Conservation (phyloP, 805 yeast genomes). For the Starmerella apis region DNA sequence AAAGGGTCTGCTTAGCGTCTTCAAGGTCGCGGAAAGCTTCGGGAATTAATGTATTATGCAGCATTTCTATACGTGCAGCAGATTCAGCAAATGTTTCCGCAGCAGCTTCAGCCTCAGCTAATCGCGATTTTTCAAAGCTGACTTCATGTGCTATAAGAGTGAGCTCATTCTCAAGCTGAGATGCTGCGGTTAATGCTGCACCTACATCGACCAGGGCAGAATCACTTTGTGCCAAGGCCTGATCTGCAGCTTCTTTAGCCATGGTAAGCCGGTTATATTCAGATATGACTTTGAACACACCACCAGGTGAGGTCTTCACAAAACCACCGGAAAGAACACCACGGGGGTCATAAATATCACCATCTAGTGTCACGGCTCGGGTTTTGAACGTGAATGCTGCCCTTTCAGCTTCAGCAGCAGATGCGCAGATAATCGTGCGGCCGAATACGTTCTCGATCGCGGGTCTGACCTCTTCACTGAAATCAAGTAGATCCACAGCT, state of each 20-base stretch:
- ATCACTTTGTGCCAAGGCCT: background rate
- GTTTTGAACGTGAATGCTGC: constrained; percentile 49
- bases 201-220: background rate
- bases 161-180: constrained; percentile 17
- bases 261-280: constrained; percentile 9
- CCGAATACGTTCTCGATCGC: constrained; percentile 95
- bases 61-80: background rate
- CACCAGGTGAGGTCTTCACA: background rate
- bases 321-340: constrained; percentile 76
- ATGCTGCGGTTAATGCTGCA: constrained; percentile 4
- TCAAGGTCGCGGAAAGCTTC: constrained; percentile 25
- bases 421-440: constrained; percentile 72
- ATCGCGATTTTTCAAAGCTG: background rate
- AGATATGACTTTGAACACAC: constrained; percentile 9
- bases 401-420: constrained; percentile 75
- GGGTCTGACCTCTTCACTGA: constrained; percentile 52
- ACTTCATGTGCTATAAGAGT: constrained; percentile 12
- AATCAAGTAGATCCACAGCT: constrained; percentile 75
- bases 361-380: constrained; percentile 82
- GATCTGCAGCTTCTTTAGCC: background rate
- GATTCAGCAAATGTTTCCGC: background rate
- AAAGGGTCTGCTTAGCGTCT: constrained; percentile 35
- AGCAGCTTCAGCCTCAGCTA: constrained; percentile 4
- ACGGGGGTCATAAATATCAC: constrained; percentile 91
- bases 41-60: constrained; percentile 1